A percentile compares a stretch with the other conserved stretches of the same genome.
Evolutionary conservation across 2,329 filamentous ascomycete genomes (phyloP).

Genomic region (Fusarium stilboides): DNA sequence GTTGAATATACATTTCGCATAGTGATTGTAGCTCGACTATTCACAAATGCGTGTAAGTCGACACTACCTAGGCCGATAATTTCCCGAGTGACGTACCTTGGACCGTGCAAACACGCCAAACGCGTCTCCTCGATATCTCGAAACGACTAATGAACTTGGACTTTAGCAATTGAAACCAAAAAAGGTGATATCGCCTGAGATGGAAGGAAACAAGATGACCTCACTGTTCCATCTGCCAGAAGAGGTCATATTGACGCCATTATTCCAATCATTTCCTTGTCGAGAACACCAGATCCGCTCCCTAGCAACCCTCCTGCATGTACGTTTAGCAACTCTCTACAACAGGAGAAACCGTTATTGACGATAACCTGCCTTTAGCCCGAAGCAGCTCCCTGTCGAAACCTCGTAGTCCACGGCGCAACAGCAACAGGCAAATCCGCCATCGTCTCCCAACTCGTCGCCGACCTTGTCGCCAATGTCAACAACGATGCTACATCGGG

Average conservation of each 20-base stretch:
- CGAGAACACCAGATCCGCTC: constrained; percentile 72
- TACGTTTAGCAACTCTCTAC: too few species aligned
- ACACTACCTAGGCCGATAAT: constrained; percentile 42
- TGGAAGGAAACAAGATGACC: constrained; percentile 48
- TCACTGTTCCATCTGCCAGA: constrained; percentile 67
- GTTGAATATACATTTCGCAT: too few species aligned
- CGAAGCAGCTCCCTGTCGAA: constrained; percentile 77
- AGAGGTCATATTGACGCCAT: constrained; percentile 63
- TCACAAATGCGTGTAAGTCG: neutral
- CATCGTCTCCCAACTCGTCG: constrained; percentile 69
- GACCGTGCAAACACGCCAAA: constrained; percentile 47
- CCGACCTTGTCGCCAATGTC: constrained; percentile 42
- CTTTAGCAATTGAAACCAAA: constrained; percentile 12
- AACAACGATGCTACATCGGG: constrained; percentile 30
- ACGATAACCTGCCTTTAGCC: constrained; percentile 61
- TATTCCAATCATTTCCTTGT: constrained; percentile 68
- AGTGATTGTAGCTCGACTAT: neutral
- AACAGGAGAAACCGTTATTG: too few species aligned
- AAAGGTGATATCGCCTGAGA: neutral
- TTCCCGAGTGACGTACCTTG: constrained; percentile 49
- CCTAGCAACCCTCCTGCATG: constrained; percentile 68
- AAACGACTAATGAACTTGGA: constrained; percentile 26
- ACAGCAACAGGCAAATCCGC: constrained; percentile 89
- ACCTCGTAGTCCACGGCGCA: constrained; percentile 86
- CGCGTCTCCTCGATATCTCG: constrained; percentile 47